Evolutionary conservation across 148 eudicot genomes (phyloP).

Genomic region (Chenopodium quinoa): DNA sequence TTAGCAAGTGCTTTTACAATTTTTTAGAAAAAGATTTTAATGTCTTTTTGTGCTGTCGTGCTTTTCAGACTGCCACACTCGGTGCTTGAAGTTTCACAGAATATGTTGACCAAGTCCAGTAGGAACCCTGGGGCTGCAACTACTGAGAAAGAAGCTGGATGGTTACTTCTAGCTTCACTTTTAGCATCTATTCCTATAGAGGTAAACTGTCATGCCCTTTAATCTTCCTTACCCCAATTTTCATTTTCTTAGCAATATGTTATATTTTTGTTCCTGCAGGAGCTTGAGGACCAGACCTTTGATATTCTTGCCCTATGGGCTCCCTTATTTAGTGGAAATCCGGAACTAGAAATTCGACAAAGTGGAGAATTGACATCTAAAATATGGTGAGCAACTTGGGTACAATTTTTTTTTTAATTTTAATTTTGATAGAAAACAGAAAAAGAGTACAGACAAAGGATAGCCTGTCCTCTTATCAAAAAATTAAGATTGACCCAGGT

Average conservation of each 20-base stretch:
- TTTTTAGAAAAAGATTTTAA: not conserved
- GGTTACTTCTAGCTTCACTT: slow-evolving; percentile 85
- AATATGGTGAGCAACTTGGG: slow-evolving; percentile 51
- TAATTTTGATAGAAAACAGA: too few relatives aligned
- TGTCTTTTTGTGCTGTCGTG: not conserved
- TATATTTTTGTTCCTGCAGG: slow-evolving; percentile 51
- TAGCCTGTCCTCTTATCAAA: too few relatives aligned
- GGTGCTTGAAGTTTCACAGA: slow-evolving; percentile 87
- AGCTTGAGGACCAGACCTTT: slow-evolving; percentile 91
- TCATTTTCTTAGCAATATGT: slow-evolving; percentile 15
- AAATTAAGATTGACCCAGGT: too few relatives aligned
- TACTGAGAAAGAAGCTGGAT: slow-evolving; percentile 88
- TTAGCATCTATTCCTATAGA: slow-evolving; percentile 87
- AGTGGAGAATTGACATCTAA: slow-evolving; percentile 55
- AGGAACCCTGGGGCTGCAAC: slow-evolving; percentile 65
- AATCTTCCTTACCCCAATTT: slow-evolving; percentile 1
- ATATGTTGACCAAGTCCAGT: slow-evolving; percentile 70
- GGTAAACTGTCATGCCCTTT: slow-evolving; percentile 38
- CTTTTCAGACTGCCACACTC: slow-evolving; percentile 75
- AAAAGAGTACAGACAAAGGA: too few relatives aligned
- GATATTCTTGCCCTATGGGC: slow-evolving; percentile 96
- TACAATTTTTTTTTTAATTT: too few relatives aligned
- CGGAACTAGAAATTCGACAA: slow-evolving; percentile 48
- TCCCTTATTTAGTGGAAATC: slow-evolving; percentile 66
- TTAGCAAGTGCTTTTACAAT: not conserved